Conservation (phyloP, 1,139 yeast genomes). For the Blastobotrys apis region DNA sequence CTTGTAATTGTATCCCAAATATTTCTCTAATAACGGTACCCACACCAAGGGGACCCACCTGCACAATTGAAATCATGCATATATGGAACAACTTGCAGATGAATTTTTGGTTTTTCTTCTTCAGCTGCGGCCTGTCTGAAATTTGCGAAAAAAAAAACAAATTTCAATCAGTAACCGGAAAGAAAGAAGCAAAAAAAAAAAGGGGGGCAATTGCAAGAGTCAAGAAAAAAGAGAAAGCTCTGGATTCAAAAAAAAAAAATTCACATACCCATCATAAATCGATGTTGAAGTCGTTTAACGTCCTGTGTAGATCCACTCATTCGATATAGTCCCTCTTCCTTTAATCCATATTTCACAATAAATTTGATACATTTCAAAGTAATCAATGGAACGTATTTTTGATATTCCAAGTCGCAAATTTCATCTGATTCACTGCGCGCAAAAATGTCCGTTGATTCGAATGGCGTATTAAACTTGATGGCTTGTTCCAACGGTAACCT, state of each 20-base stretch:
- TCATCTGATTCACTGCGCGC: constrained; percentile 16
- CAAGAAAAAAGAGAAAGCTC: neutral
- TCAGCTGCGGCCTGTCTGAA: no score
- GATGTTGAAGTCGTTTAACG: constrained; percentile 53
- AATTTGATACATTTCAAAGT: constrained; percentile 25
- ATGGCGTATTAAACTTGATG: constrained; percentile 8
- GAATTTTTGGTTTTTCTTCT: no score
- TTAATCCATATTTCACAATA: constrained; percentile 45
- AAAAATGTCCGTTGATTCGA: constrained; percentile 15
- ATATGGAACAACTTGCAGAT: no score
- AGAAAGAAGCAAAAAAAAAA: neutral
- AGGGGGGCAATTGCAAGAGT: neutral
- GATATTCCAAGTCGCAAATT: constrained; percentile 20
- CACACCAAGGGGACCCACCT: no score
- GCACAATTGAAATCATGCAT: no score
- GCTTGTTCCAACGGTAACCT: constrained; percentile 28
- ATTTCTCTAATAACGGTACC: no score
- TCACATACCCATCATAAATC: constrained; percentile 47
- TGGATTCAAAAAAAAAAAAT: no score
- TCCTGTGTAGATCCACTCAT: constrained; percentile 74
- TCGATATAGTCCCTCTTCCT: constrained; percentile 79
- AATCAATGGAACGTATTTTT: constrained; percentile 25
- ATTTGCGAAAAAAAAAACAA: neutral
- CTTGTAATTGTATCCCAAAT: no score
- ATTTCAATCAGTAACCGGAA: constrained; percentile 3